Percentiles rank a stretch among this genome's conserved stretches.
These are phyloP conservation scores for Dittrichia graveolens DNA, from an alignment of 129 eudicot species.

Conservation along the genomic window DNA sequence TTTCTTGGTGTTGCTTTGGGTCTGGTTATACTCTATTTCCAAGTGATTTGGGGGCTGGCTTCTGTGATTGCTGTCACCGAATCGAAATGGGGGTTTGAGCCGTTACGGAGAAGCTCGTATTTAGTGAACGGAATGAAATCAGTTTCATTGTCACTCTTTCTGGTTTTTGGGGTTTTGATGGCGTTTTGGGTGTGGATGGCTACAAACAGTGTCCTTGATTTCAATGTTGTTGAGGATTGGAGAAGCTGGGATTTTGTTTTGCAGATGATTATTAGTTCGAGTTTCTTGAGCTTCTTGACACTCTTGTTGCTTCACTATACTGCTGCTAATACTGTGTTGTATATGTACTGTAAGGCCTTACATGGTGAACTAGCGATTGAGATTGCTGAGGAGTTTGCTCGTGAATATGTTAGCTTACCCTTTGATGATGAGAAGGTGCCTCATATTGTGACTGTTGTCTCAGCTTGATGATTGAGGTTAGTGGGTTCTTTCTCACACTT, in stretches of 20 bases:
- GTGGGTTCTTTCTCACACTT: background rate
- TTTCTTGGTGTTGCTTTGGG: background rate
- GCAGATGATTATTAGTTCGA: slow-evolving; percentile 52
- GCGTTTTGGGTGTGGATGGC: slow-evolving; percentile 37
- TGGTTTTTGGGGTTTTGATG: slow-evolving; percentile 32
- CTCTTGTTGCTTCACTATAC: slow-evolving; percentile 51
- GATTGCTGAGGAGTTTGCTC: slow-evolving; percentile 74
- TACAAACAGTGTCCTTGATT: slow-evolving; percentile 23
- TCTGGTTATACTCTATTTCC: slow-evolving; percentile 11
- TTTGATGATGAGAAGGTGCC: slow-evolving; percentile 71
- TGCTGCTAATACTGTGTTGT: slow-evolving; percentile 59
- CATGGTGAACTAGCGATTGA: slow-evolving; percentile 78
- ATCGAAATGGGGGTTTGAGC: slow-evolving; percentile 51
- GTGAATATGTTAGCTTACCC: slow-evolving; percentile 66
- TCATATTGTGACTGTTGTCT: slow-evolving; percentile 52
- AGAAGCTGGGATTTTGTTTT: slow-evolving; percentile 49
- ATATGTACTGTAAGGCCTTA: slow-evolving; percentile 83
- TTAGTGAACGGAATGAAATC: slow-evolving; percentile 44
- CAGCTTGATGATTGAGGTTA: slow-evolving; percentile 32
- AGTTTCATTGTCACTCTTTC: slow-evolving; percentile 21
- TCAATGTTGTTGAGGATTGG: slow-evolving; percentile 39
- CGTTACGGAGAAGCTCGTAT: slow-evolving; percentile 37
- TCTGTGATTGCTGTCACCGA: slow-evolving; percentile 43
- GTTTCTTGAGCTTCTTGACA: slow-evolving; percentile 44
- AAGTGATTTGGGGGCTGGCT: slow-evolving; percentile 39